These are phyloP conservation scores for Royoungia palumana DNA, from an alignment of 768 basidiomycete genomes.

Conservation along the genomic window DNA sequence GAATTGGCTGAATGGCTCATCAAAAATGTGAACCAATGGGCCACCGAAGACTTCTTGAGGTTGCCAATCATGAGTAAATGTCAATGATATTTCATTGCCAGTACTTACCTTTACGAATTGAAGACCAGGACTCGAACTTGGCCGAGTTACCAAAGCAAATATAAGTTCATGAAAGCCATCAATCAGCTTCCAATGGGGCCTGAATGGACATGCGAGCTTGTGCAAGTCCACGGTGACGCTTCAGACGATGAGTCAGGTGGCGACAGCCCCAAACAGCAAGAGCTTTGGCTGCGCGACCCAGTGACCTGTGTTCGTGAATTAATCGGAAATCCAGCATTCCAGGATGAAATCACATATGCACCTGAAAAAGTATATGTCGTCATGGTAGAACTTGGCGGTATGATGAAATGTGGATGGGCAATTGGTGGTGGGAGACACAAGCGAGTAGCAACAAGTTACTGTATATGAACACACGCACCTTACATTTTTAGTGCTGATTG, in stretches of 20 bases:
- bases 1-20: not conserved
- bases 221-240: not conserved
- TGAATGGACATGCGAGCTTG: not conserved
- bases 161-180: not conserved
- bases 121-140: no score
- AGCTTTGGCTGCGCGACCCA: slow-evolving; percentile 32
- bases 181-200: not conserved
- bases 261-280: no score
- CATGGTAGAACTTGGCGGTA: not conserved
- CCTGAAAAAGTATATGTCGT: slow-evolving; percentile 3
- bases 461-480: no score
- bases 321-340: slow-evolving; percentile 22
- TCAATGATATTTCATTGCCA: not conserved
- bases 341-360: not conserved
- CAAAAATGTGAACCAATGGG: not conserved
- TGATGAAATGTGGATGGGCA: slow-evolving; percentile 10
- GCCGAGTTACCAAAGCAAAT: not conserved
- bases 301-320: slow-evolving; percentile 31
- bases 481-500: not conserved
- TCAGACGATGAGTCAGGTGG: not conserved
- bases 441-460: not conserved
- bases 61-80: no score
- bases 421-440: slow-evolving; percentile 12
- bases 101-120: not conserved
- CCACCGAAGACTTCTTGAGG: not conserved